A percentile compares a stretch with the other conserved stretches of the same genome.
phyloP scores from a whole-genome alignment of 2,329 filamentous ascomycete species.

The Clonostachys solani region DNA sequence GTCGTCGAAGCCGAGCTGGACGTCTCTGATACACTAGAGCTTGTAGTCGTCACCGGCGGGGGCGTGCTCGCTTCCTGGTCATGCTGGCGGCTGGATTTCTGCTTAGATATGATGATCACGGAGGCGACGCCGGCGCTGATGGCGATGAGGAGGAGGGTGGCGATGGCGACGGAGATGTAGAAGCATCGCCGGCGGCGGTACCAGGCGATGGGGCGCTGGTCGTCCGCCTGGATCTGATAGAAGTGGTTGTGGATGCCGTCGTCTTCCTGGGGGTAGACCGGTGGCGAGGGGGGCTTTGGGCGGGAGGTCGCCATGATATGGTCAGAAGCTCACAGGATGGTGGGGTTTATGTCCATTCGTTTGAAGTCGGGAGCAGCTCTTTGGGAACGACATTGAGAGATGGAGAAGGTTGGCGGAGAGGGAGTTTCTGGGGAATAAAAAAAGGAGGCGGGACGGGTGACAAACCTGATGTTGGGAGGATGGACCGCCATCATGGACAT shows the following conservation, averaged over 20 bases:
- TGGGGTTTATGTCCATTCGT: too few species aligned
- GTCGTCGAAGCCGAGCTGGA: not conserved
- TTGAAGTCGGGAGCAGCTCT: too few species aligned
- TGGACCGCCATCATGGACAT: too few species aligned
- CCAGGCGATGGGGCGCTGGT: not conserved
- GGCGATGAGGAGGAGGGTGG: not conserved
- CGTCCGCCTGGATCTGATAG: not conserved
- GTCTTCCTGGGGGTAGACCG: not conserved
- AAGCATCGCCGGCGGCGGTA: not conserved
- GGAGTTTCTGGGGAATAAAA: too few species aligned
- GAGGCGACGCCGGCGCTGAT: not conserved
- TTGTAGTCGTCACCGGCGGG: not conserved
- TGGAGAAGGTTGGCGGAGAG: too few species aligned
- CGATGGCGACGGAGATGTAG: not conserved
- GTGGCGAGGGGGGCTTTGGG: too few species aligned
- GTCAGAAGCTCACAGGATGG: too few species aligned
- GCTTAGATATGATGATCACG: not conserved
- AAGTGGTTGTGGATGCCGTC: constrained; percentile 1
- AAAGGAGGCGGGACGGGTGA: too few species aligned
- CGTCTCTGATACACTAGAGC: not conserved
- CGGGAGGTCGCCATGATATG: too few species aligned
- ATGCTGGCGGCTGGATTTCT: not conserved
- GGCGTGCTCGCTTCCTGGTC: not conserved
- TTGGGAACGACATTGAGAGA: too few species aligned
- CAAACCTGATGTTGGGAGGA: too few species aligned